These are phyloP conservation scores for Beauveria rudraprayagi DNA, from an alignment of 2,329 filamentous ascomycete species.

Conservation along the genomic window DNA sequence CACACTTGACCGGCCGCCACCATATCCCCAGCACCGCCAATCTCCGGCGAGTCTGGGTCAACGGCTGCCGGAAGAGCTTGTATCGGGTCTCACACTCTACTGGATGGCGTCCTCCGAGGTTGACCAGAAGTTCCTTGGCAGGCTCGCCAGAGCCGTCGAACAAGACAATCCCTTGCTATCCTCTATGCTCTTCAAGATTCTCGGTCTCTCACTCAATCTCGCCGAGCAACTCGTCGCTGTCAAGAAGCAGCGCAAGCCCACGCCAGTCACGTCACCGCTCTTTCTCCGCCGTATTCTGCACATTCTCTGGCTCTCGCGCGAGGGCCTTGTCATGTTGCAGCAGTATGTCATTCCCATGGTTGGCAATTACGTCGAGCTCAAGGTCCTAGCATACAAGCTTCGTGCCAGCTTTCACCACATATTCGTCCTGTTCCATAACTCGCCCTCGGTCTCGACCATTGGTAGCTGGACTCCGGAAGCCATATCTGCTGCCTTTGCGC, in stretches of 20 bases:
- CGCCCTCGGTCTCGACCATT: conserved; percentile 63
- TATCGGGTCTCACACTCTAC: conserved; percentile 11
- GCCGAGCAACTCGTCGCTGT: conserved; percentile 76
- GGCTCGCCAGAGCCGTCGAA: conserved; percentile 73
- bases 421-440: conserved; percentile 92
- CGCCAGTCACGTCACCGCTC: conserved; percentile 67
- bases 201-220: conserved; percentile 83
- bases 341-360: conserved; percentile 82
- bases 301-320: conserved; percentile 90
- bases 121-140: conserved; percentile 93
- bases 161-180: conserved; percentile 72
- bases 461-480: conserved; percentile 43
- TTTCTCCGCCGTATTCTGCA: conserved; percentile 76
- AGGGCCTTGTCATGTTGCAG: conserved; percentile 83
- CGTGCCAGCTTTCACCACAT: conserved; percentile 94
- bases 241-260: conserved; percentile 73
- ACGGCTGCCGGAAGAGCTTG: conserved; percentile 3
- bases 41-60: neutral
- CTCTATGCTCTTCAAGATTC: conserved; percentile 77
- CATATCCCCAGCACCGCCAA: neutral
- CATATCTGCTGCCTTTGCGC: conserved; percentile 28
- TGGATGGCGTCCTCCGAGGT: conserved; percentile 93
- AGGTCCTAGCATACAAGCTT: conserved; percentile 84
- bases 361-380: conserved; percentile 69
- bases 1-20: neutral